Percentiles rank a stretch among this genome's conserved stretches.
These are phyloP conservation scores for Cyberlindnera suaveolens DNA, from an alignment of 805 yeast genomes.

Conservation along the genomic window DNA sequence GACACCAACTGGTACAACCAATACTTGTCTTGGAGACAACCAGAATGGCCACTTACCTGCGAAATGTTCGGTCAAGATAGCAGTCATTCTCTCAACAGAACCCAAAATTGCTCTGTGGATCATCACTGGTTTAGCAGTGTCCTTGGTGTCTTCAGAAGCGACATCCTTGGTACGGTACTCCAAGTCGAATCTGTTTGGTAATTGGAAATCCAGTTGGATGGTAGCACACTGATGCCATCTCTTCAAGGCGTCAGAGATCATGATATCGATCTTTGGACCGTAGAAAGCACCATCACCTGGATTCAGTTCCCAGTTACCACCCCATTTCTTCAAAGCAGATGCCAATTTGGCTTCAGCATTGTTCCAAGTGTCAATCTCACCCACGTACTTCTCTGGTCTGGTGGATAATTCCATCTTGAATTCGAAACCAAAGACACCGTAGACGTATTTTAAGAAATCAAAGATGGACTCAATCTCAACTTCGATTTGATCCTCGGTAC, in stretches of 20 bases:
- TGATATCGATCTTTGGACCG: conserved; percentile 94
- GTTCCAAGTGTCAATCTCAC: conserved; percentile 93
- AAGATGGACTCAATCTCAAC: conserved; percentile 77
- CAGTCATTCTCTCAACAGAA: conserved; percentile 98
- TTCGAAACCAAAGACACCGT: conserved; percentile 90
- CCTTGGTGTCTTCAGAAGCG: conserved; percentile 38
- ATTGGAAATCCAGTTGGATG: conserved; percentile 96
- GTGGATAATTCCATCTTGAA: conserved; percentile 97
- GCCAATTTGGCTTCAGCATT: conserved; percentile 82
- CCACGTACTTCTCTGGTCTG: conserved; percentile 94
- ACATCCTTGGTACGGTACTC: conserved; percentile 71
- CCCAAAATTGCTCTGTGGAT: conserved; percentile 99
- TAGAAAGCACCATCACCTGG: conserved; percentile 97
- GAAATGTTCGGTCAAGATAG: conserved; percentile 94
- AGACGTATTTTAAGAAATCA: conserved; percentile 77
- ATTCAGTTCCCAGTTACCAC: conserved; percentile 89
- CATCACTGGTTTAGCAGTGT: conserved; percentile 89
- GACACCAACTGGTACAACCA: conserved; percentile 95
- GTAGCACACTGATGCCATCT: conserved; percentile 99
- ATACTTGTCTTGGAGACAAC: conserved; percentile 98
- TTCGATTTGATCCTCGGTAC: conserved; percentile 87
- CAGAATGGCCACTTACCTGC: conserved; percentile 99
- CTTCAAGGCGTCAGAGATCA: conserved; percentile 87
- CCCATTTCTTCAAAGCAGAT: conserved; percentile 76
- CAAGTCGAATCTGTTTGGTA: conserved; percentile 89